Percentiles rank a stretch among this genome's conserved stretches.
Evolutionary conservation across 2,329 filamentous ascomycete genomes (phyloP).

Genomic region (Cryphonectria naterciae): DNA sequence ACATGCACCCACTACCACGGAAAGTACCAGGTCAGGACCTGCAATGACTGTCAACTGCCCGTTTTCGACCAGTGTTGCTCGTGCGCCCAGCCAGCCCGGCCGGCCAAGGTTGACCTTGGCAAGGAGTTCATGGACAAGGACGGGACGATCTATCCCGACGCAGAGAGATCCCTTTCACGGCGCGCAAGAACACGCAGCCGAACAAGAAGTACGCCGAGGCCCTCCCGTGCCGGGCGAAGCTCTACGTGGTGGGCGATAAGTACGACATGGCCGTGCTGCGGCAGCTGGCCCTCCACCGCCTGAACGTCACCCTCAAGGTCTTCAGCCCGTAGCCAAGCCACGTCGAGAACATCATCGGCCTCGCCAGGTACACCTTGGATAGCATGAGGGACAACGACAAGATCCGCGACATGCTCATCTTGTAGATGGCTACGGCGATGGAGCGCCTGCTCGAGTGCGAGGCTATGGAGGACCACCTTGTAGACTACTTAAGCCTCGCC

Average conservation of each 20-base stretch:
- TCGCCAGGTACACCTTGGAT: not conserved
- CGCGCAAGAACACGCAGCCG: slow-evolving; percentile 8
- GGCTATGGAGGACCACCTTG: not conserved
- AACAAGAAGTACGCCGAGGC: slow-evolving; percentile 6
- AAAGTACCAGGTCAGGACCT: not conserved
- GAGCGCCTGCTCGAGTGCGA: slow-evolving; percentile 1
- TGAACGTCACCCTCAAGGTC: slow-evolving; percentile 3
- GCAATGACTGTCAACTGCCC: not conserved
- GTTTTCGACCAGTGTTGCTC: not conserved
- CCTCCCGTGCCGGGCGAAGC: slow-evolving; percentile 18
- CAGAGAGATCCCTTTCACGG: not conserved
- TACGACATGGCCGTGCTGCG: slow-evolving; percentile 13
- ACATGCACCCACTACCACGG: no score
- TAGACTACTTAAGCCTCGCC: not conserved
- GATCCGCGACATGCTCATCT: slow-evolving; percentile 12
- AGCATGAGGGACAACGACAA: not conserved
- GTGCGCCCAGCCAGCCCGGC: no score
- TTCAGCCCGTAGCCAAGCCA: slow-evolving; percentile 10
- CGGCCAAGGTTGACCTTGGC: not conserved
- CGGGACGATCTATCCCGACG: not conserved
- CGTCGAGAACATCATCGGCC: not conserved
- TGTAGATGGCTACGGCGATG: slow-evolving; percentile 14
- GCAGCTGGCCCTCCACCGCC: slow-evolving; percentile 10
- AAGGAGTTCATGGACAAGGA: not conserved
- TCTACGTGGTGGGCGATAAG: slow-evolving; percentile 24